Conservation (phyloP, 257 asterid genomes). For the Coffea canephora region DNA sequence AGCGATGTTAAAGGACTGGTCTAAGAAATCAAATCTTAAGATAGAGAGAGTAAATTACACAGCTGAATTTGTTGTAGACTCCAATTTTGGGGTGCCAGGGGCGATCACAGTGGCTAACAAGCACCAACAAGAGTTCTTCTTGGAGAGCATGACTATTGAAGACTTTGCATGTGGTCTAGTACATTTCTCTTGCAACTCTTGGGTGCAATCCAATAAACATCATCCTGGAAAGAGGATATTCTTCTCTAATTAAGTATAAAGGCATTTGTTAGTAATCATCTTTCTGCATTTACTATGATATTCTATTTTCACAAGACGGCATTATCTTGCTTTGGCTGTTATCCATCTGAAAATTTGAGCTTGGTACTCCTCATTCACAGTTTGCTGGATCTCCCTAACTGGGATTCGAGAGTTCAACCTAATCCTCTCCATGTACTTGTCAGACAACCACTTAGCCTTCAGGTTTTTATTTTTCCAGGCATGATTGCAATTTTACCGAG, state of each 20-base stretch:
- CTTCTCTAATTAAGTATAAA: conserved; percentile 79
- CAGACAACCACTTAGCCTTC: no score
- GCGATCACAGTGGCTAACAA: conserved; percentile 74
- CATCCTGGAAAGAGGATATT: conserved; percentile 73
- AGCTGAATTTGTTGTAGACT: conserved; percentile 73
- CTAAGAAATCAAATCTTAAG: conserved; percentile 72
- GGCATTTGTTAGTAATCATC: not conserved
- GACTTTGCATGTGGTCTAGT: conserved; percentile 87
- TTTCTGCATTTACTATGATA: not conserved
- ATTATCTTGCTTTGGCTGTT: not conserved
- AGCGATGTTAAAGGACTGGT: conserved; percentile 81
- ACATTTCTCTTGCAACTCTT: conserved; percentile 85
- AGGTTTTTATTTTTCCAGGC: no score
- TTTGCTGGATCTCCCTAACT: no score
- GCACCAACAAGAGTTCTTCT: conserved; percentile 81
- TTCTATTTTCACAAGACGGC: not conserved
- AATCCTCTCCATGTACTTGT: no score
- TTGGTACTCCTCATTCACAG: no score
- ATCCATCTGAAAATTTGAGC: no score
- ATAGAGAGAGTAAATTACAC: conserved; percentile 75
- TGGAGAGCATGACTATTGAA: conserved; percentile 85
- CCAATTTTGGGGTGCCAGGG: conserved; percentile 80
- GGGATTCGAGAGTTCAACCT: no score
- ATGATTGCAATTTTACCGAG: no score
- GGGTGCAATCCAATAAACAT: conserved; percentile 80